Percentiles rank a stretch among this genome's conserved stretches.
These are phyloP conservation scores for Candida koratica DNA, from an alignment of 805 yeast genomes.

Conservation along the genomic window DNA sequence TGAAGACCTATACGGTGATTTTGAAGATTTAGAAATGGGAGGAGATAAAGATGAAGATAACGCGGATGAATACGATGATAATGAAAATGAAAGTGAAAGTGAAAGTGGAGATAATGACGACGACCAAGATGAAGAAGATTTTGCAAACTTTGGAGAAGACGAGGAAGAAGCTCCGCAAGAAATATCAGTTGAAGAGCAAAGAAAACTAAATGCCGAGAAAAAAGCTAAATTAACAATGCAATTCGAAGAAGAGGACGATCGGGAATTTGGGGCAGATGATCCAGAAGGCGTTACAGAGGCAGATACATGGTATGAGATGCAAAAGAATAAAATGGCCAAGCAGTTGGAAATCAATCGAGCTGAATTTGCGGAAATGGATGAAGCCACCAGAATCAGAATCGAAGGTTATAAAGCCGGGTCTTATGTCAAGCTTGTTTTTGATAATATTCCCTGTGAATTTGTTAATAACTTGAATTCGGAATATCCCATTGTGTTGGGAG, in stretches of 20 bases:
- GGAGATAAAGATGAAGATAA: slow-evolving; percentile 23
- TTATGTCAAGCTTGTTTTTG: slow-evolving; percentile 85
- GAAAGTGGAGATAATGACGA: slow-evolving; percentile 34
- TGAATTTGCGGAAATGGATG: slow-evolving; percentile 69
- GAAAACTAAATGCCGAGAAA: slow-evolving; percentile 79
- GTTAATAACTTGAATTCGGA: slow-evolving; percentile 80
- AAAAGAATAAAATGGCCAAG: slow-evolving; percentile 94
- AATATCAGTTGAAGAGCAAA: slow-evolving; percentile 64
- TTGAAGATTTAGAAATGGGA: slow-evolving; percentile 48
- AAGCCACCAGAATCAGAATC: slow-evolving; percentile 68
- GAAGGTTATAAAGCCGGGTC: slow-evolving; percentile 95
- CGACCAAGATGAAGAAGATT: slow-evolving; percentile 31
- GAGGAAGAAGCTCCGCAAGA: slow-evolving; percentile 39
- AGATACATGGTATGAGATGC: slow-evolving; percentile 97
- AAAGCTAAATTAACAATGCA: slow-evolving; percentile 86
- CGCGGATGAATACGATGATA: slow-evolving; percentile 25
- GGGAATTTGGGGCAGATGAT: slow-evolving; percentile 68
- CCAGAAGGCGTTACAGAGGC: slow-evolving; percentile 69
- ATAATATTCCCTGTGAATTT: slow-evolving; percentile 83
- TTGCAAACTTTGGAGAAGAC: slow-evolving; percentile 41
- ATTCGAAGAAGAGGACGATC: slow-evolving; percentile 76
- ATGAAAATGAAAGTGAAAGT: slow-evolving; percentile 16
- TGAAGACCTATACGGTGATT: slow-evolving; percentile 53
- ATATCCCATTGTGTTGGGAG: slow-evolving; percentile 87
- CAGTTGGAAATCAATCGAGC: slow-evolving; percentile 91